Base-by-base conservation (phyloP, 2,329 filamentous ascomycete genomes). In the Clonostachys solani region DNA sequence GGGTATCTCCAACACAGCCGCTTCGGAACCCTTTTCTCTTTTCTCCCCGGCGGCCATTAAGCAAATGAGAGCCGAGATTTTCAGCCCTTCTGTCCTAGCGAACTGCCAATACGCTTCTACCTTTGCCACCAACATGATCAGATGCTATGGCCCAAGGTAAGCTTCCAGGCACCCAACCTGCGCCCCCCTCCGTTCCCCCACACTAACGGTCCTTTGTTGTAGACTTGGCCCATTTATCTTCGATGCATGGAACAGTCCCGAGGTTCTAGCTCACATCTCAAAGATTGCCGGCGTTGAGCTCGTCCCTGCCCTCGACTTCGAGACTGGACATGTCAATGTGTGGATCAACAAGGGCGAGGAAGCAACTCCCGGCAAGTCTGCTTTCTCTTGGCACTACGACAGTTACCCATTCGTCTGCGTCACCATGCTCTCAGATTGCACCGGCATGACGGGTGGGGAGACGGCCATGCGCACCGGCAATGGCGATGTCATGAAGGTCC, bases 321-420 rank as follows among this genome's bases (percentile, higher is more conserved):
- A 81, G 49, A 77, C 81, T 45, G 76, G 65, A 15, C 72, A 80
- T 51, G 67, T 78, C 51, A 80, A 81, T 56, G 66, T 80, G 44
- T 73, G 74, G 5, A 62, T 77, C 16, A 75, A 78, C 55, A 29
- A 29, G 9, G 23, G 23, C 23, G 23, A 29, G 3, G 23, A 29
- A 4, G 23, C 23, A 29, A 29, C 23, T 29, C 23, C 23, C 3
- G 69, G 74, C 35, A 69, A 74, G 52, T 75, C 81, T 6, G 75
- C 81, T 19, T 74, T 85, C 29, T 78, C 74, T 36, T 86, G 81
- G 81, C 81, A 85, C 62, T 77, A 68, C 1, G 83, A 86, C 60
- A 81, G 77, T 56, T 85, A 83, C 57, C 81, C 82, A 0, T 86
- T 85, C 56, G 83, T 86, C 16, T 85, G 81, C 53, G 81, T 86